Base-by-base conservation (phyloP, 2,329 filamentous ascomycete species). In the Dactylonectria macrodidyma region DNA sequence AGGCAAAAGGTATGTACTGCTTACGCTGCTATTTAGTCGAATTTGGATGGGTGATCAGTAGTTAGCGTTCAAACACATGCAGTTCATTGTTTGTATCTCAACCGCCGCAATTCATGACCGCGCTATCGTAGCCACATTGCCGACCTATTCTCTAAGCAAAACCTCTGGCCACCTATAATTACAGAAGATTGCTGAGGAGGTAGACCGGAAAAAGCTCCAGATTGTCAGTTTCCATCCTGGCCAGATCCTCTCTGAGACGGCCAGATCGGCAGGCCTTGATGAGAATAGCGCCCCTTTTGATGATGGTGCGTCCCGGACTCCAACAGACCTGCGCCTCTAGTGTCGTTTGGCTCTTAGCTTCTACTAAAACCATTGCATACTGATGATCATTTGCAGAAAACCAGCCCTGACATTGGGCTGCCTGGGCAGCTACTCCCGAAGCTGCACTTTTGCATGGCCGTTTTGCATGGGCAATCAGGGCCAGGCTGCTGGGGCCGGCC, bases 21-120 rank as follows among this genome's bases (percentile, higher is more conserved):
- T 9, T 36, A 7, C n/a, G n/a, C 38, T 44, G 14, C 4, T n/a
- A 44, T 44, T 44, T 16, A n/a, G 3, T 44, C 38, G 12, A 44
- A 44, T 44, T 16, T 4, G 14, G n/a, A 14, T n/a, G 14, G 38
- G 38, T n/a, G 14, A 44, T n/a, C 51, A 16, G 22, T 33, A 9
- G 16, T 14, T 19, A 26, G 6, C 22, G 10, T 26, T 9, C 19
- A 52, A 26, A 12, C 33, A 33, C 26, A 8, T 26, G 26, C 34
- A 54, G 51, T 54, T 54, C 51, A 24, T 54, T 26, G 51, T 54
- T 16, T 54, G 36, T 36, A 8, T 54, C 26, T 30, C 51, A 11
- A 30, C 51, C 26, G 51, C 51, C 33, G 51, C 30, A 3, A 36
- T 54, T 7, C 51, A 54, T 16, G n/a, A n/a, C 51, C 51, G 10